Evolutionary conservation across 192 early-diverging fungal species (phyloP), one percentile per base, ranked within the genome.

Genomic region (Podila minutissima): DNA sequence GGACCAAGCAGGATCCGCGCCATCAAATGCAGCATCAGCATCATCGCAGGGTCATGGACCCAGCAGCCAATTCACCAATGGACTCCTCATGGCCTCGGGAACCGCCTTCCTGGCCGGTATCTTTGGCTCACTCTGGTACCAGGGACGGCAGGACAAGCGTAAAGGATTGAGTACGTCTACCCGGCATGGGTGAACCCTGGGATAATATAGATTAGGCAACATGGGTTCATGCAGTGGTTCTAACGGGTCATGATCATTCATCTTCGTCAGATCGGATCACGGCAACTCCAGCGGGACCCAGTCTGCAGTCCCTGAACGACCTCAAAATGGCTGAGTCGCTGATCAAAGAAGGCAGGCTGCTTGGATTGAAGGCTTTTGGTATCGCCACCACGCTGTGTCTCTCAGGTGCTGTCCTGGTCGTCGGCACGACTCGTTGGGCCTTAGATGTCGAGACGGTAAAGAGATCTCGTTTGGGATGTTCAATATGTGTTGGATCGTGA

Each of bases 51-150:
- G 20, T 17, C 20, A 55, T 22, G 53, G 26, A 24, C 77, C 77
- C n/a, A 73, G 71, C 46, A 17, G 51, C 1, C 77, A 73, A 20
- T 81, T 81, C 60, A 81, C 77, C 7, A 81, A 81, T 73, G 67
- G 77, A 26, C 71, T 81, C 28, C 62, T 81, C 19, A 37, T 73
- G 1, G 77, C 77, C 4, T 81, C 77, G 32, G 77, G 77, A n/a
- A 61, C 77, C 2, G 77, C 77, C 1, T 81, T 81, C 4, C 50
- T 81, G 13, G 49, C 66, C 6, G 77, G 77, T 32, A 81, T 81
- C 71, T 73, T 81, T 81, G 77, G 77, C 31, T 81, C 77, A 0
- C 77, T 81, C 15, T 73, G 70, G 77, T 73, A 81, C 48, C 77
- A 81, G 35, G 57, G 77, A 6, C 61, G 77, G 10, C 70, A 73